phyloP scores from a whole-genome alignment of 1,139 yeast species.

The Hansenula lynferdii region DNA sequence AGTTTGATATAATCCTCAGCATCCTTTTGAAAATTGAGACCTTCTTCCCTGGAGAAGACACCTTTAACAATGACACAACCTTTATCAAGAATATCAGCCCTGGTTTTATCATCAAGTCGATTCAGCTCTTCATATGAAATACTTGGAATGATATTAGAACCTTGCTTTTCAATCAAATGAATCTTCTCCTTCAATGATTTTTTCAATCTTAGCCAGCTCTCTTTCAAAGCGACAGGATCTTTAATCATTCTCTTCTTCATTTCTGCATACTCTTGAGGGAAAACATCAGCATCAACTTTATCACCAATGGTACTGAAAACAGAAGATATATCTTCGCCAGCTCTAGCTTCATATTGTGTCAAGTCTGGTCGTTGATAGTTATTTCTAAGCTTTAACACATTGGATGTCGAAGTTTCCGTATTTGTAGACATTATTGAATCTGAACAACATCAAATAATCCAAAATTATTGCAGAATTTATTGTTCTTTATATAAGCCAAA shows the following conservation, averaged over 20 bases:
- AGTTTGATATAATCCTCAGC: conserved; percentile 22
- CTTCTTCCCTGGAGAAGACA: conserved; percentile 27
- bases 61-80: conserved; percentile 30
- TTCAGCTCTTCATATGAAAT: conserved; percentile 18
- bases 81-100: conserved; percentile 11
- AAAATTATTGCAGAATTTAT: neutral
- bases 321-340: conserved; percentile 6
- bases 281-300: neutral
- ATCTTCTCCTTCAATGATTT: conserved; percentile 22
- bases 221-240: conserved; percentile 23
- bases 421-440: neutral
- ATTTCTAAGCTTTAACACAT: neutral
- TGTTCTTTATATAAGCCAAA: too few relatives aligned
- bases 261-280: conserved; percentile 12
- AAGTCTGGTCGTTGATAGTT: conserved; percentile 3
- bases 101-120: conserved; percentile 10
- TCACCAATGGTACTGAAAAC: conserved; percentile 3
- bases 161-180: conserved; percentile 21
- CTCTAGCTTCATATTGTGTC: conserved; percentile 1
- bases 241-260: conserved; percentile 24
- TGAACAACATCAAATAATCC: neutral
- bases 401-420: neutral
- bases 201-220: conserved; percentile 26
- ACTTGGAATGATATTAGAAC: conserved; percentile 19
- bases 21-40: conserved; percentile 22